Conservation (phyloP, 2,329 filamentous ascomycete genomes). For the Venturia nashicola region DNA sequence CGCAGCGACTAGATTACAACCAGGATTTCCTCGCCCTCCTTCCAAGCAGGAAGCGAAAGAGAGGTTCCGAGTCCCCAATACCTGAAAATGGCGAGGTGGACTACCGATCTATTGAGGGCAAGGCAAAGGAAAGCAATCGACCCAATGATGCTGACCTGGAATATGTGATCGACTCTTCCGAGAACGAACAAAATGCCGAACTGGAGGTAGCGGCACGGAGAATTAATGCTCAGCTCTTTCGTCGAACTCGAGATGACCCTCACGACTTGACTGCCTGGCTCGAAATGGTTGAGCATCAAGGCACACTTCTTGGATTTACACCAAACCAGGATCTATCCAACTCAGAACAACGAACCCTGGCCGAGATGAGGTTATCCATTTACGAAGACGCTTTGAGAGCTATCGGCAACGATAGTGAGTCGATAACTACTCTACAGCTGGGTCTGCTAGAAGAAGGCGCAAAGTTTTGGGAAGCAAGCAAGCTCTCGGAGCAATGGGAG, state of each 20-base stretch:
- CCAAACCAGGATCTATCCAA: conserved; percentile 20
- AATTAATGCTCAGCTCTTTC: conserved; percentile 47
- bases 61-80: conserved; percentile 10
- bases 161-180: conserved; percentile 19
- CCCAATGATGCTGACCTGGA: conserved; percentile 25
- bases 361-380: conserved; percentile 69
- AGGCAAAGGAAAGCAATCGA: conserved; percentile 13
- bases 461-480: conserved; percentile 59
- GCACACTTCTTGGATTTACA: conserved; percentile 42
- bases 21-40: conserved; percentile 21
- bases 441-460: conserved; percentile 62
- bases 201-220: conserved; percentile 7
- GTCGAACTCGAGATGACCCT: conserved; percentile 52
- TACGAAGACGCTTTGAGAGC: conserved; percentile 64
- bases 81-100: conserved; percentile 17
- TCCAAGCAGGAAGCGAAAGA: conserved; percentile 15
- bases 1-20: conserved; percentile 3
- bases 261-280: conserved; percentile 63
- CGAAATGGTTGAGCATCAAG: conserved; percentile 66
- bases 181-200: neutral
- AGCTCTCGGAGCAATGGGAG: conserved; percentile 53
- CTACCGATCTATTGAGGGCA: conserved; percentile 27
- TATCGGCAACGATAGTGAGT: conserved; percentile 29
- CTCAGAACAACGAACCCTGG: conserved; percentile 55
- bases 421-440: conserved; percentile 49